Percentiles rank a stretch among this genome's conserved stretches.
These are phyloP conservation scores for Balansia obtecta DNA, from an alignment of 2,329 filamentous ascomycete species.

Conservation along the genomic window DNA sequence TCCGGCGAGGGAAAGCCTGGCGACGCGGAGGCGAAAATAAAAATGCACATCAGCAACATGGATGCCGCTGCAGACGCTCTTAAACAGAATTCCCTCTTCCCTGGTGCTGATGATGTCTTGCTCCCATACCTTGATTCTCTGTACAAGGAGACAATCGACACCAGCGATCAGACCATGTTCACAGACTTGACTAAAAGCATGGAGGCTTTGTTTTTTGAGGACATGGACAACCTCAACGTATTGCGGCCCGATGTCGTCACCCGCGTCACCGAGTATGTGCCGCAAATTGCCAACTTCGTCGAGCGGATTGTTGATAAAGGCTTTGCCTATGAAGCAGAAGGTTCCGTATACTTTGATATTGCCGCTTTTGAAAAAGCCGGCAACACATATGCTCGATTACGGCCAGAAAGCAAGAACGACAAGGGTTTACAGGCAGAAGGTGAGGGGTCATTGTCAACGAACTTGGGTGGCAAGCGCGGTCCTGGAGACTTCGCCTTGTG, in stretches of 20 bases:
- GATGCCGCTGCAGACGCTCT: constrained; percentile 38
- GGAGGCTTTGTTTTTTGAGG: constrained; percentile 76
- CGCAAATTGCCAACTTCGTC: constrained; percentile 77
- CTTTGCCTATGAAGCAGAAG: constrained; percentile 71
- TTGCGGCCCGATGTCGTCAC: constrained; percentile 71
- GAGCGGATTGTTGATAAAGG: constrained; percentile 72
- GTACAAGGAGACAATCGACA: constrained; percentile 50
- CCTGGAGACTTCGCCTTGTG: constrained; percentile 82
- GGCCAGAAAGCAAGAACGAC: constrained; percentile 77
- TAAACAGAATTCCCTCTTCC: constrained; percentile 35
- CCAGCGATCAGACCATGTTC: constrained; percentile 60
- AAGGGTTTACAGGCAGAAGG: constrained; percentile 76
- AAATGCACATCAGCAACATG: constrained; percentile 71
- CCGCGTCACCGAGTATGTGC: constrained; percentile 84
- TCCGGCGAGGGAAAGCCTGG: constrained; percentile 48
- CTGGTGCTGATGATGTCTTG: constrained; percentile 52
- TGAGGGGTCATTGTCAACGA: constrained; percentile 66
- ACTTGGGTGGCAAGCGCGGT: constrained; percentile 54
- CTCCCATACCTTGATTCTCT: constrained; percentile 70
- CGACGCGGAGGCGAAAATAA: constrained; percentile 75
- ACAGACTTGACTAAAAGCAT: constrained; percentile 76
- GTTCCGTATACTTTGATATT: constrained; percentile 93
- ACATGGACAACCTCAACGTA: constrained; percentile 81
- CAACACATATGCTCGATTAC: constrained; percentile 73
- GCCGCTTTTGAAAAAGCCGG: constrained; percentile 71